Conservation (phyloP, 2,329 filamentous ascomycete species). For the Talaromyces piceae region DNA sequence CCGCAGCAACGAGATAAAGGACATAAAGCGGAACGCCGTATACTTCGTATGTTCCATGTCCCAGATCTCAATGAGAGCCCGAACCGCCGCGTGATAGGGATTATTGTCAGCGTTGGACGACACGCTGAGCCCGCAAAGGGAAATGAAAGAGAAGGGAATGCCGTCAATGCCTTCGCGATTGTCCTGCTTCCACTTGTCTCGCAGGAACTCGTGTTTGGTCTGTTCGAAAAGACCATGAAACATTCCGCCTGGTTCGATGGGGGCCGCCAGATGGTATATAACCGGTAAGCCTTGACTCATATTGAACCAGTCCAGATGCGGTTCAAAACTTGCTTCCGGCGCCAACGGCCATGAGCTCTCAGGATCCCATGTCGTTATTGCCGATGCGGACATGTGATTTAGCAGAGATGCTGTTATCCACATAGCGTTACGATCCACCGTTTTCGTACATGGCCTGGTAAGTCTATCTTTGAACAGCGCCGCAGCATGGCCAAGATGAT, state of each 20-base stretch:
- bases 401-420: slow-evolving; percentile 4
- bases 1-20: slow-evolving; percentile 11
- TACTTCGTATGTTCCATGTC: slow-evolving; percentile 12
- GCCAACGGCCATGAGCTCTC: slow-evolving; percentile 2
- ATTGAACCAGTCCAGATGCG: slow-evolving; percentile 52
- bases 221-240: not conserved
- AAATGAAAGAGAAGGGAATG: not conserved
- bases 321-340: slow-evolving; percentile 23
- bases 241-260: not conserved
- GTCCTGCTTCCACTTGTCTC: slow-evolving; percentile 2
- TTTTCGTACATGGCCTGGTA: not conserved
- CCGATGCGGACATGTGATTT: slow-evolving; percentile 2
- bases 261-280: slow-evolving; percentile 44
- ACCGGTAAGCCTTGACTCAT: slow-evolving; percentile 49
- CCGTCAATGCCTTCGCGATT: slow-evolving; percentile 1
- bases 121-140: slow-evolving; percentile 37
- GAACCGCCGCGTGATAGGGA: slow-evolving; percentile 7
- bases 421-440: slow-evolving; percentile 4
- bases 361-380: not conserved
- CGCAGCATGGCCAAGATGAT: slow-evolving; percentile 6
- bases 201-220: not conserved
- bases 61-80: not conserved
- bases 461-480: slow-evolving; percentile 5
- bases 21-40: slow-evolving; percentile 6
- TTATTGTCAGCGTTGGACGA: slow-evolving; percentile 33